Percentiles rank a stretch among this genome's conserved stretches.
Conservation (phyloP, 306 rosid species). For the Cicer bijugum region DNA sequence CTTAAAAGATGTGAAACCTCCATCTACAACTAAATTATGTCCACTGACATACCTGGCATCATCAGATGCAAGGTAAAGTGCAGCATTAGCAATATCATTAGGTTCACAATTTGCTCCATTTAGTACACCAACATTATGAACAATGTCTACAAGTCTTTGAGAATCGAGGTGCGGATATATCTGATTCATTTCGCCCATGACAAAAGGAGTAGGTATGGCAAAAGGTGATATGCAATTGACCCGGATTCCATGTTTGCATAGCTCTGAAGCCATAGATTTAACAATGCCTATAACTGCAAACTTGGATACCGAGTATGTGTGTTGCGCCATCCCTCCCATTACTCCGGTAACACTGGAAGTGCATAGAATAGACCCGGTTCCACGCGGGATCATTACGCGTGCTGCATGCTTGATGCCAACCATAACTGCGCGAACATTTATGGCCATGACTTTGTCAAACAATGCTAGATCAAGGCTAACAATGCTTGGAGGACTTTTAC, state of each 20-base stretch:
- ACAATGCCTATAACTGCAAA: conserved; percentile 72
- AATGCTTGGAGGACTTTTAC: conserved; percentile 72
- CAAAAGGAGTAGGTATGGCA: conserved; percentile 73
- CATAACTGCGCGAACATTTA: conserved; percentile 76
- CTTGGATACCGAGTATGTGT: conserved; percentile 77
- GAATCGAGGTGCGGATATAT: conserved; percentile 56
- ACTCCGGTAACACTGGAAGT: conserved; percentile 82
- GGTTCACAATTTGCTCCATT: conserved; percentile 73
- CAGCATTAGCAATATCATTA: conserved; percentile 78
- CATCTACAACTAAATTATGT: conserved; percentile 85
- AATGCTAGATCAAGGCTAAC: conserved; percentile 60
- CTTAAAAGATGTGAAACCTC: conserved; percentile 87
- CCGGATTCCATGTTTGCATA: conserved; percentile 68
- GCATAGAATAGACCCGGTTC: conserved; percentile 72
- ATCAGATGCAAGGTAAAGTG: conserved; percentile 78
- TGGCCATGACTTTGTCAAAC: conserved; percentile 67
- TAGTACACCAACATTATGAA: conserved; percentile 56
- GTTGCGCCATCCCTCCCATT: conserved; percentile 79
- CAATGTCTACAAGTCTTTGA: conserved; percentile 49
- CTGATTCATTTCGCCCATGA: conserved; percentile 54
- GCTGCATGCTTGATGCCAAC: conserved; percentile 86
- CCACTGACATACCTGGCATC: conserved; percentile 83
- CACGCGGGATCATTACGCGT: conserved; percentile 76
- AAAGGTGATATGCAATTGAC: conserved; percentile 81
- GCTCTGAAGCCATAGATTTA: conserved; percentile 70